phyloP scores from a whole-genome alignment of 441 rosid species.

The Hura crepitans region DNA sequence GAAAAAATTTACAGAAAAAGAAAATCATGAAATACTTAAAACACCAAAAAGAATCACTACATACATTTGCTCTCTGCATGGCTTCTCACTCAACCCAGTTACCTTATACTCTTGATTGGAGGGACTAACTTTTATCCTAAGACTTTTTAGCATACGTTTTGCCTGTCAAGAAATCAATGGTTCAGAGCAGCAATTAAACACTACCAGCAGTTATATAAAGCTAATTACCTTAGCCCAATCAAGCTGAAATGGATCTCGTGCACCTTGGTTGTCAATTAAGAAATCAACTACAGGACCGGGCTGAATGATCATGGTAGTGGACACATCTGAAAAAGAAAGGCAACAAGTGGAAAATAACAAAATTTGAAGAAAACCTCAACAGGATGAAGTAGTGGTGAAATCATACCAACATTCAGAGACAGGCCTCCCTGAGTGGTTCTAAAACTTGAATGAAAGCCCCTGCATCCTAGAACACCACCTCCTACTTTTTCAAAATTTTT shows the following conservation, averaged over 20 bases:
- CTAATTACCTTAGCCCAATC: conserved; percentile 71
- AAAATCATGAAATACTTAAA: neutral
- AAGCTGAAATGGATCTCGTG: conserved; percentile 44
- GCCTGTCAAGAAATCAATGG: conserved; percentile 39
- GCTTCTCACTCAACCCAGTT: conserved; percentile 60
- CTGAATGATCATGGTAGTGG: conserved; percentile 80
- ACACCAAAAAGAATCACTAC: conserved; percentile 4
- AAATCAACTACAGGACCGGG: conserved; percentile 80
- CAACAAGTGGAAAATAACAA: neutral
- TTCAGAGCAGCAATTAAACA: neutral
- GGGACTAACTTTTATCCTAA: conserved; percentile 60
- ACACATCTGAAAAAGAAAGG: conserved; percentile 46
- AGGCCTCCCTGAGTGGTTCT: conserved; percentile 60
- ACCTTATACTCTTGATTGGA: conserved; percentile 65
- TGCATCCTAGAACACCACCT: conserved; percentile 60
- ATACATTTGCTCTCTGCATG: conserved; percentile 57
- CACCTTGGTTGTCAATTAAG: conserved; percentile 57
- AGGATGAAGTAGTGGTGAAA: neutral
- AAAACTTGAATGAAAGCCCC: conserved; percentile 63
- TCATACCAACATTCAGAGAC: conserved; percentile 52
- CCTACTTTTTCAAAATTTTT: conserved; percentile 44
- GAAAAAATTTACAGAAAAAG: neutral
- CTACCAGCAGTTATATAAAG: neutral
- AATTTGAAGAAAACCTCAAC: neutral
- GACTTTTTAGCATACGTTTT: conserved; percentile 52